A percentile compares a stretch with the other conserved stretches of the same genome.
Evolutionary conservation across 2,329 filamentous ascomycete species (phyloP).

Genomic region (Xylaria sp.): DNA sequence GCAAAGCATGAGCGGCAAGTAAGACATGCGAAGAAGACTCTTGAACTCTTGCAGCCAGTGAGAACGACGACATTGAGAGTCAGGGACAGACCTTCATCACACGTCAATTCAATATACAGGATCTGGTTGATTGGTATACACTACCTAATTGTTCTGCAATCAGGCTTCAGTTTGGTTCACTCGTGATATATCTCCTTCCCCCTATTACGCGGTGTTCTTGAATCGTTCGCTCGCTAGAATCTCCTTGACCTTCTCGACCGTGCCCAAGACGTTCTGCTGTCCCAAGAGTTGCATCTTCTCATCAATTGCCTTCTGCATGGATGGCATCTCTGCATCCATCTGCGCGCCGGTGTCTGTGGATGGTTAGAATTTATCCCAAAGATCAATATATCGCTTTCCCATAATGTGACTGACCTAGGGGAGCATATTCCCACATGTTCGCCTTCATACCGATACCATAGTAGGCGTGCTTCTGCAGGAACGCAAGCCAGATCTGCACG

Average conservation of each 20-base stretch:
- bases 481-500: slow-evolving; percentile 88
- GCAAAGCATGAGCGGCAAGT: too few species aligned
- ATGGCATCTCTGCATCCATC: slow-evolving; percentile 37
- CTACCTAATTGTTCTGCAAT: slow-evolving; percentile 19
- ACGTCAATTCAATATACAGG: slow-evolving; percentile 3
- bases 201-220: slow-evolving; percentile 32
- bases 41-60: too few species aligned
- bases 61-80: not conserved
- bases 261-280: slow-evolving; percentile 45
- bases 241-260: slow-evolving; percentile 53
- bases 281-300: slow-evolving; percentile 53
- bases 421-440: slow-evolving; percentile 86
- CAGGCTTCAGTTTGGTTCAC: slow-evolving; percentile 15
- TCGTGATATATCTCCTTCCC: slow-evolving; percentile 4
- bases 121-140: slow-evolving; percentile 20
- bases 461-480: slow-evolving; percentile 85
- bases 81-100: not conserved
- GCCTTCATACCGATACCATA: slow-evolving; percentile 99
- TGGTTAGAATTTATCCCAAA: slow-evolving; percentile 3
- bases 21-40: too few species aligned
- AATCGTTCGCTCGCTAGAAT: slow-evolving; percentile 49
- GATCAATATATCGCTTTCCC: not conserved
- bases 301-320: slow-evolving; percentile 39
- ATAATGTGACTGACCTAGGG: slow-evolving; percentile 50
- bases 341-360: slow-evolving; percentile 44